These are phyloP conservation scores for Yamadazyma insecticola DNA, from an alignment of 805 yeast genomes.

Conservation along the genomic window DNA sequence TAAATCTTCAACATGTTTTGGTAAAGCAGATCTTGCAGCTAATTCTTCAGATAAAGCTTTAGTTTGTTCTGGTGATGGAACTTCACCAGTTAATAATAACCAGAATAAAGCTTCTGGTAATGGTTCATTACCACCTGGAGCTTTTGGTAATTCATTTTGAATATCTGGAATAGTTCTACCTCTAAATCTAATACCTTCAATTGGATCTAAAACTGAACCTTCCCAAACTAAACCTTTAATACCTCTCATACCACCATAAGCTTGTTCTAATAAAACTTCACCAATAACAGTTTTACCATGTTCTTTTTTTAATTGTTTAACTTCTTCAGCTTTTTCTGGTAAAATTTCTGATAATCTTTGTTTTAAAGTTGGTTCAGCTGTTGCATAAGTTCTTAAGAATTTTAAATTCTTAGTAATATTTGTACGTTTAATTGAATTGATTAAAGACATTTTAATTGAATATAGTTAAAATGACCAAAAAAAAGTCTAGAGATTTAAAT, in stretches of 20 bases:
- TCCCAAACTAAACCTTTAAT: conserved; percentile 74
- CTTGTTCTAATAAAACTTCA: conserved; percentile 42
- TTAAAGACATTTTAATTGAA: too few relatives aligned
- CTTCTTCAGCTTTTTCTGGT: conserved; percentile 89
- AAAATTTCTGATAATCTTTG: conserved; percentile 90
- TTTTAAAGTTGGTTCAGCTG: conserved; percentile 64
- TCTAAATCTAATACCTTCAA: conserved; percentile 74
- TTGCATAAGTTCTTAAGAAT: conserved; percentile 25
- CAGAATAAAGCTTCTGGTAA: conserved; percentile 76
- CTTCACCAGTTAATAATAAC: conserved; percentile 71
- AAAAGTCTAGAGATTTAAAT: too few relatives aligned
- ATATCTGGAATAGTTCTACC: conserved; percentile 72
- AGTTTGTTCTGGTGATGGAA: conserved; percentile 59
- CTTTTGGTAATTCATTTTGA: conserved; percentile 61
- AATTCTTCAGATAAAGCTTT: conserved; percentile 53
- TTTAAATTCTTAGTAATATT: not conserved
- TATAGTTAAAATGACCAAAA: too few relatives aligned
- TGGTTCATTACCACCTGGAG: conserved; percentile 54
- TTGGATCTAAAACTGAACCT: conserved; percentile 71
- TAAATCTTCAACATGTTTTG: conserved; percentile 56
- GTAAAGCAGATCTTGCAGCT: conserved; percentile 62
- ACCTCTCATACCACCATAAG: conserved; percentile 78
- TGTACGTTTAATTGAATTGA: not conserved
- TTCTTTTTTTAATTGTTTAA: conserved; percentile 84
- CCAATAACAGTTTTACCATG: conserved; percentile 72